Evolutionary conservation across 1,284 basidiomycete species (phyloP).

Genomic region (Coriolopsis trogii): DNA sequence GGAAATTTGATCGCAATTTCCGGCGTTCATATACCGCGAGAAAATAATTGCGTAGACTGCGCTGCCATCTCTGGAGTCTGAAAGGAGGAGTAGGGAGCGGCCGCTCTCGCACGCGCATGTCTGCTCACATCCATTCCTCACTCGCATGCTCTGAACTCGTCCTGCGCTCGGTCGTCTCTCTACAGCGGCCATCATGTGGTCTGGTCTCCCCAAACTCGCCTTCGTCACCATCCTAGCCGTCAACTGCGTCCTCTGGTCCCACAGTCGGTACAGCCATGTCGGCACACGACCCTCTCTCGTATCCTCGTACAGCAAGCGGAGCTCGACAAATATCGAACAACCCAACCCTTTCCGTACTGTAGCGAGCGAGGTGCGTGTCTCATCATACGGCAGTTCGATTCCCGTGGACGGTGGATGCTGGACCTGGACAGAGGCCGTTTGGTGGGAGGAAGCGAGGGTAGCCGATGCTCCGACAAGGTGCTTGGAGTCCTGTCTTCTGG

Average conservation of each 20-base stretch:
- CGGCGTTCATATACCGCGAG: not conserved
- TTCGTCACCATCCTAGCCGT: constrained; percentile 54
- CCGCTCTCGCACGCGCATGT: too few species aligned
- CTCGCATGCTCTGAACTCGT: constrained; percentile 16
- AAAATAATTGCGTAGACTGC: not conserved
- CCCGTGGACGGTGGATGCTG: not conserved
- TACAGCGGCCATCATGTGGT: constrained; percentile 38
- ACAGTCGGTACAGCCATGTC: constrained; percentile 54
- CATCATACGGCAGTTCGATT: not conserved
- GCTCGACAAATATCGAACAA: constrained; percentile 8
- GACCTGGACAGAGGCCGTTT: too few species aligned
- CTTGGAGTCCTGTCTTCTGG: too few species aligned
- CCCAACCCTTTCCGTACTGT: constrained; percentile 3
- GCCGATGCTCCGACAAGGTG: too few species aligned
- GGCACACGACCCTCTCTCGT: constrained; percentile 25
- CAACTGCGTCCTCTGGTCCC: constrained; percentile 67
- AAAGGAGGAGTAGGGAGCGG: not conserved
- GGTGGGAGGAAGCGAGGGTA: too few species aligned
- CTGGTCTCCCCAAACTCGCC: constrained; percentile 46
- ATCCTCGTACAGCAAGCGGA: constrained; percentile 24
- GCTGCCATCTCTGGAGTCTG: not conserved
- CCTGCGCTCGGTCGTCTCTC: constrained; percentile 1
- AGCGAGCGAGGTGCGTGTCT: constrained; percentile 13
- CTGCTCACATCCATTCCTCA: constrained; percentile 6
- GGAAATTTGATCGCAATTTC: too few species aligned